These are phyloP conservation scores for Aristolochia californica DNA, from an alignment of 164 flowering plant species.

Conservation along the genomic window DNA sequence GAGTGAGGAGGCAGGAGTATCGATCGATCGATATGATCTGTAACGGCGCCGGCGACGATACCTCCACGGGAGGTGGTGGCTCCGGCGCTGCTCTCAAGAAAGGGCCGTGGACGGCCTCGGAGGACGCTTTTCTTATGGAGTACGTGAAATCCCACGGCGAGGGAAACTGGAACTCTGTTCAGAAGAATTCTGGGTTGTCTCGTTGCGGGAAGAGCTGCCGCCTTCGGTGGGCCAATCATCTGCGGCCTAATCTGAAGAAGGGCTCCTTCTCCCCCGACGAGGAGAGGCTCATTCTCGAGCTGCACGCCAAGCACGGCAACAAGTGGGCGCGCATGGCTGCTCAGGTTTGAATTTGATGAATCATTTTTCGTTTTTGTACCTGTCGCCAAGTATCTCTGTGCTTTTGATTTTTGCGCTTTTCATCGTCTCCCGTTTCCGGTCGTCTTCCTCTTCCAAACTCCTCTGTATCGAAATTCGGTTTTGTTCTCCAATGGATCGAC, in stretches of 20 bases:
- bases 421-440: too few species aligned
- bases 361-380: too few species aligned
- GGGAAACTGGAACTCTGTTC: conserved; percentile 81
- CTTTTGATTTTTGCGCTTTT: too few species aligned
- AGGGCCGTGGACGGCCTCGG: conserved; percentile 79
- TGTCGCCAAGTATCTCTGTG: too few species aligned
- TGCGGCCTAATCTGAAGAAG: conserved; percentile 68
- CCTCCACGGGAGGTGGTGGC: conserved; percentile 4
- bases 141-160: conserved; percentile 67
- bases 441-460: too few species aligned
- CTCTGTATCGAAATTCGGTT: too few species aligned
- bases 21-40: not conserved
- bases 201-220: conserved; percentile 47
- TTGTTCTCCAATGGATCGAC: too few species aligned
- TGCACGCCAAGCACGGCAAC: conserved; percentile 67
- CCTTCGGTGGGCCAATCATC: conserved; percentile 73
- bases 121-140: conserved; percentile 54
- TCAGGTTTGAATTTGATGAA: conserved; percentile 53
- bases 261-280: conserved; percentile 61
- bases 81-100: conserved; percentile 27
- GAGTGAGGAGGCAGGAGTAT: not conserved
- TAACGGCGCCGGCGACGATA: conserved; percentile 1
- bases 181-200: conserved; percentile 44
- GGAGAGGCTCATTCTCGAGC: conserved; percentile 49
- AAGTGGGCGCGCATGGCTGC: conserved; percentile 92